Conservation (phyloP, 176 grass and related monocot species). For the Rhipidocladum racemiflorum region DNA sequence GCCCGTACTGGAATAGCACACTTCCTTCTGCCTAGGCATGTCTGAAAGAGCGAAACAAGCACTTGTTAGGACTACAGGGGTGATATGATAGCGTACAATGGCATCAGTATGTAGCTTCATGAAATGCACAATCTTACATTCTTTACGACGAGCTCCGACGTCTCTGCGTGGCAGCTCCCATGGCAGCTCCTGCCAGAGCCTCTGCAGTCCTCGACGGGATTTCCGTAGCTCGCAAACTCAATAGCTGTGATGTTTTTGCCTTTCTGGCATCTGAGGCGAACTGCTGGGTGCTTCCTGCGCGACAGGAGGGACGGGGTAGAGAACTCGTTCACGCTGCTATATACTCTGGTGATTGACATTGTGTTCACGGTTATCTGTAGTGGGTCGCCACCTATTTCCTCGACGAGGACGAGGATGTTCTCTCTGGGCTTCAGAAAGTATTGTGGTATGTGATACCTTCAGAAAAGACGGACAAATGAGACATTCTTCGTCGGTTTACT, state of each 20-base stretch:
- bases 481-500: not conserved
- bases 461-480: constrained; percentile 1
- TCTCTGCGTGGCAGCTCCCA: constrained; percentile 37
- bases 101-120: not conserved
- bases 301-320: constrained; percentile 25
- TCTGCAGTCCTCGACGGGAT: constrained; percentile 27
- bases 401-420: constrained; percentile 61
- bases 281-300: constrained; percentile 20
- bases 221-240: constrained; percentile 55
- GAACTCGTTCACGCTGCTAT: constrained; percentile 17
- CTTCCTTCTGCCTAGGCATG: constrained; percentile 43
- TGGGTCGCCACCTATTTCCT: constrained; percentile 67
- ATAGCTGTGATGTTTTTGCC: constrained; percentile 35
- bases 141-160: constrained; percentile 32
- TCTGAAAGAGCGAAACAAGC: constrained; percentile 22
- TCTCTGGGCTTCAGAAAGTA: constrained; percentile 48
- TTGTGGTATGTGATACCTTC: constrained; percentile 72
- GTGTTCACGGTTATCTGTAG: constrained; percentile 59
- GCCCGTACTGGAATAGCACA: constrained; percentile 39
- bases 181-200: constrained; percentile 8
- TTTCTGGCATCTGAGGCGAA: constrained; percentile 39
- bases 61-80: not conserved
- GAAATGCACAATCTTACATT: constrained; percentile 30
- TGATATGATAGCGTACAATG: not conserved
- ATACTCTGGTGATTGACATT: constrained; percentile 41